A percentile compares a stretch with the other conserved stretches of the same genome.
Conservation (phyloP, 2,329 filamentous ascomycete species). For the Akanthomyces muscarius region DNA sequence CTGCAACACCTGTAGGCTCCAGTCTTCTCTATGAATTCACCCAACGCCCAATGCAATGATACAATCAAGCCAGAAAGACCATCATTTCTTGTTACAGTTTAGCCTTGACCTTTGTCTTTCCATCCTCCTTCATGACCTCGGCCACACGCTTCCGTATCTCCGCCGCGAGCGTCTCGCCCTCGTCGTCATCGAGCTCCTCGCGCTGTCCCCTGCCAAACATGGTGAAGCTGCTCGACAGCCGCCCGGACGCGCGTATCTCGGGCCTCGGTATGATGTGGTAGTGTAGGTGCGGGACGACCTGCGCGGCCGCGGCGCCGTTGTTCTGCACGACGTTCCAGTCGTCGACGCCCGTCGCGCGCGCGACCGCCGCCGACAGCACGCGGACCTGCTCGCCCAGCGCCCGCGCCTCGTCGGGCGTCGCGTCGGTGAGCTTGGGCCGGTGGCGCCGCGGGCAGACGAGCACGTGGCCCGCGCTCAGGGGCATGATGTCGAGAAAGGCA, state of each 20-base stretch:
- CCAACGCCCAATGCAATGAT: slow-evolving; percentile 12
- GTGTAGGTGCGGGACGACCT: slow-evolving; percentile 90
- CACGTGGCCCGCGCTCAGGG: slow-evolving; percentile 77
- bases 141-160: slow-evolving; percentile 49
- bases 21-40: not conserved
- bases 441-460: slow-evolving; percentile 77
- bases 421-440: slow-evolving; percentile 71
- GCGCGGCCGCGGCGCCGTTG: slow-evolving; percentile 82
- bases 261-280: slow-evolving; percentile 92
- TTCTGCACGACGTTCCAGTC: slow-evolving; percentile 99
- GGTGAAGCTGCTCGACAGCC: slow-evolving; percentile 63
- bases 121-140: slow-evolving; percentile 43
- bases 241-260: slow-evolving; percentile 53
- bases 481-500: slow-evolving; percentile 91
- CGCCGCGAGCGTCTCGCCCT: slow-evolving; percentile 57
- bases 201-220: slow-evolving; percentile 76
- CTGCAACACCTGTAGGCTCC: not conserved
- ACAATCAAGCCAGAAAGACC: not conserved
- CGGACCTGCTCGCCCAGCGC: slow-evolving; percentile 67
- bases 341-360: slow-evolving; percentile 62
- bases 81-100: slow-evolving; percentile 33
- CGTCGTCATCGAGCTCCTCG: slow-evolving; percentile 72
- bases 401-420: slow-evolving; percentile 57
- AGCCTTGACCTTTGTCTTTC: slow-evolving; percentile 26
- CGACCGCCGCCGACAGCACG: slow-evolving; percentile 67